These are phyloP conservation scores for Metarhizium anisopliae DNA, from an alignment of 2,329 filamentous ascomycete genomes.

Conservation along the genomic window DNA sequence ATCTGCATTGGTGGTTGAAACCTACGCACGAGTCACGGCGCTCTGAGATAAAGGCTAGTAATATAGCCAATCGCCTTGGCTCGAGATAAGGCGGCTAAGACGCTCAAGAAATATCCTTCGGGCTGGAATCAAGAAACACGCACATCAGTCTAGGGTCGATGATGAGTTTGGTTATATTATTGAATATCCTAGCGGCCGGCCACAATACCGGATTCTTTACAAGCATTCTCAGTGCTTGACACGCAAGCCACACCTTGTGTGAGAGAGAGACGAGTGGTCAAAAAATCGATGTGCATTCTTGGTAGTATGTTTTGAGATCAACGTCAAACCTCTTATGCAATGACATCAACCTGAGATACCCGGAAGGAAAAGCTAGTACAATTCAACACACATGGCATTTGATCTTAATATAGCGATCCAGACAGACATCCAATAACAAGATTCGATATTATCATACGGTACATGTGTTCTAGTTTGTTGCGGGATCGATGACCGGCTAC, in stretches of 20 bases:
- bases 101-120: too few relatives aligned
- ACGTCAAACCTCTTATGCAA: not conserved
- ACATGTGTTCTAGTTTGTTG: not conserved
- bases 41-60: too few relatives aligned
- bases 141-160: too few relatives aligned
- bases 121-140: too few relatives aligned
- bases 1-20: too few relatives aligned
- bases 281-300: not conserved
- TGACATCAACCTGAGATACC: not conserved
- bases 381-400: not conserved
- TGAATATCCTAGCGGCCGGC: not conserved
- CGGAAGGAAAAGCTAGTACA: not conserved
- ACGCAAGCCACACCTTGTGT: not conserved
- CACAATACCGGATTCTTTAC: not conserved
- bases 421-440: not conserved
- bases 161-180: not conserved
- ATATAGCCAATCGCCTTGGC: too few relatives aligned
- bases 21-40: too few relatives aligned
- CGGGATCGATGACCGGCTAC: not conserved
- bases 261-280: not conserved
- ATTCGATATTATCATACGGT: not conserved
- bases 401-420: not conserved
- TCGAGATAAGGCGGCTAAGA: too few relatives aligned
- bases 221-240: not conserved
- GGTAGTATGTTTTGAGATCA: not conserved